A percentile compares a stretch with the other conserved stretches of the same genome.
Evolutionary conservation across 345 rosid species (phyloP).

Genomic region (Viola odorata): DNA sequence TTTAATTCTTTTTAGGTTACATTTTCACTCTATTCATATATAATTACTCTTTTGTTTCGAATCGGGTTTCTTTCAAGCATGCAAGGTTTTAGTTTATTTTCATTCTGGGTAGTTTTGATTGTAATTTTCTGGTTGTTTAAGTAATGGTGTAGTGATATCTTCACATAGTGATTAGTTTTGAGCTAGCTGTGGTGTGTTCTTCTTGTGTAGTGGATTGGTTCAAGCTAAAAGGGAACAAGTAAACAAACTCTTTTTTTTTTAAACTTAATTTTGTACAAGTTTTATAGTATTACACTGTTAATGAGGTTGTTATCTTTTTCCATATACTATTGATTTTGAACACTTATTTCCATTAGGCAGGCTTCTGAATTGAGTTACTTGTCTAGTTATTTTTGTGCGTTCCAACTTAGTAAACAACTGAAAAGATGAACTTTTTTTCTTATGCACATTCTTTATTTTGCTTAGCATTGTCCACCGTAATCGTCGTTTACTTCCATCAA

Average conservation of each 20-base stretch:
- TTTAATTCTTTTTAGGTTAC: too few species aligned
- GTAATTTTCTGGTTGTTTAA: too few species aligned
- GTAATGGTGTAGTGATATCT: too few species aligned
- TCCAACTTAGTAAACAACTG: too few species aligned
- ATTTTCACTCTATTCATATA: too few species aligned
- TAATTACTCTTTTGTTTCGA: too few species aligned
- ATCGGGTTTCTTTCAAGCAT: too few species aligned
- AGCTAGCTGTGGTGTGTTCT: too few species aligned
- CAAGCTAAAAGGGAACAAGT: slow-evolving; percentile 90
- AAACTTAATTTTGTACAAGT: neutral
- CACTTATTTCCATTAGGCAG: neutral
- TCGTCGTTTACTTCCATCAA: neutral
- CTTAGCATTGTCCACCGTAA: neutral
- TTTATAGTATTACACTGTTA: too few species aligned
- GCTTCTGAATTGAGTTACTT: neutral
- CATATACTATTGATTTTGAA: neutral
- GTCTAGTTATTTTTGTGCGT: neutral
- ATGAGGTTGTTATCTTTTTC: neutral
- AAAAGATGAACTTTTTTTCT: neutral
- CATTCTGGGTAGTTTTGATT: too few species aligned
- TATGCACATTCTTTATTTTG: neutral
- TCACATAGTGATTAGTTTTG: too few species aligned
- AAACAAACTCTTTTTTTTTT: slow-evolving; percentile 6
- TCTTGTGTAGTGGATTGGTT: slow-evolving; percentile 95
- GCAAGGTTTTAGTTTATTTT: too few species aligned